Percentiles rank a stretch among this genome's conserved stretches.
phyloP scores from a whole-genome alignment of 2,329 filamentous ascomycete species.

The Chalara sp. region DNA sequence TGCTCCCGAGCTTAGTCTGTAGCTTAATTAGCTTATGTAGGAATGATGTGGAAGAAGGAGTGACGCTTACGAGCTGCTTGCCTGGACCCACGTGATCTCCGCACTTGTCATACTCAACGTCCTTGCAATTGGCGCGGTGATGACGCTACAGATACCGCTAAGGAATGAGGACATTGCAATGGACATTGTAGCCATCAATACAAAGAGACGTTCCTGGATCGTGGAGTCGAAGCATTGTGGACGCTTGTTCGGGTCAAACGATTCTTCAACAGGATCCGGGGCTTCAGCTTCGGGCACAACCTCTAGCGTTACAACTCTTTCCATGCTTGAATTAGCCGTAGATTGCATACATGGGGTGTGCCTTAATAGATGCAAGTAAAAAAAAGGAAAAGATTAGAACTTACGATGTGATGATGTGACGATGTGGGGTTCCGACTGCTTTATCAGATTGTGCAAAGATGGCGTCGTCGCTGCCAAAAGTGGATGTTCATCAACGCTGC shows the following conservation, averaged over 20 bases:
- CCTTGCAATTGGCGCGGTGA: conserved; percentile 52
- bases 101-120: conserved; percentile 58
- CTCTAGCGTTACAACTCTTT: too few species aligned
- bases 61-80: conserved; percentile 41
- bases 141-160: conserved; percentile 50
- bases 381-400: too few species aligned
- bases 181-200: conserved; percentile 59
- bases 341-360: too few species aligned
- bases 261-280: not conserved
- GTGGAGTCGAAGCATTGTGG: conserved; percentile 57
- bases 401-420: too few species aligned
- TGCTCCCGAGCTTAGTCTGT: conserved; percentile 51
- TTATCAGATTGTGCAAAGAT: too few species aligned
- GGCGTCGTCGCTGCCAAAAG: too few species aligned
- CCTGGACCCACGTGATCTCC: conserved; percentile 61
- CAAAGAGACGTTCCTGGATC: conserved; percentile 56
- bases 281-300: too few species aligned
- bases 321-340: too few species aligned
- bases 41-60: conserved; percentile 3
- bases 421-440: too few species aligned
- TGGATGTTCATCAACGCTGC: too few species aligned
- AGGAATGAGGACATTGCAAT: conserved; percentile 58
- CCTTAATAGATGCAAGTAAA: too few species aligned
- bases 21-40: not conserved
- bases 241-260: conserved; percentile 22